Evolutionary conservation across 2,329 filamentous ascomycete genomes (phyloP).

Genomic region (Leptographium radiaticola): DNA sequence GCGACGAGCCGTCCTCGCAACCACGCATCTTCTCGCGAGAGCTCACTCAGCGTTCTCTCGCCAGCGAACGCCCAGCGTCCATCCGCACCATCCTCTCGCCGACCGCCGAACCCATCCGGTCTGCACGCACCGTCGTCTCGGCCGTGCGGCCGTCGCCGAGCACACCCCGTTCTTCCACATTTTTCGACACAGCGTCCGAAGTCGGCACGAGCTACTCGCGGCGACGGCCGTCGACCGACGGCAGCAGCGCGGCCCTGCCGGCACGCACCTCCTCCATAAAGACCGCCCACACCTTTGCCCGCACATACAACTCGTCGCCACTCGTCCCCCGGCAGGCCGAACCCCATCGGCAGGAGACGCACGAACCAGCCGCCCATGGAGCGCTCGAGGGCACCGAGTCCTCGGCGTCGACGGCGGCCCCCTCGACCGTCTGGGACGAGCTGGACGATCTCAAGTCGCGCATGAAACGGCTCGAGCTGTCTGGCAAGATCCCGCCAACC

Average conservation of each 20-base stretch:
- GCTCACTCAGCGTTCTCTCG: constrained; percentile 27
- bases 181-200: constrained; percentile 28
- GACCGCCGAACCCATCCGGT: constrained; percentile 4
- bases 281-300: constrained; percentile 24
- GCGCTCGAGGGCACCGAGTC: constrained; percentile 63
- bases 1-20: constrained; percentile 29
- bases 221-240: constrained; percentile 34
- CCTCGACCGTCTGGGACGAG: constrained; percentile 95
- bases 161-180: constrained; percentile 34
- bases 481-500: constrained; percentile 72
- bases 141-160: constrained; percentile 26
- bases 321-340: constrained; percentile 35
- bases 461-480: constrained; percentile 79
- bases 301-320: constrained; percentile 46
- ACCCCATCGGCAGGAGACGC: constrained; percentile 20
- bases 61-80: constrained; percentile 28
- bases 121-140: constrained; percentile 2
- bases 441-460: constrained; percentile 89
- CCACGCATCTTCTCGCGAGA: constrained; percentile 21
- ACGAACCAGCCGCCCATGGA: constrained; percentile 26
- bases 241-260: constrained; percentile 23
- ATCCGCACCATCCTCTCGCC: constrained; percentile 8
- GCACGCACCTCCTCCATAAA: constrained; percentile 33
- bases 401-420: constrained; percentile 73
- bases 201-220: constrained; percentile 17